Conservation (phyloP, 257 asterid genomes). For the Nicotiana obtusifolia region DNA sequence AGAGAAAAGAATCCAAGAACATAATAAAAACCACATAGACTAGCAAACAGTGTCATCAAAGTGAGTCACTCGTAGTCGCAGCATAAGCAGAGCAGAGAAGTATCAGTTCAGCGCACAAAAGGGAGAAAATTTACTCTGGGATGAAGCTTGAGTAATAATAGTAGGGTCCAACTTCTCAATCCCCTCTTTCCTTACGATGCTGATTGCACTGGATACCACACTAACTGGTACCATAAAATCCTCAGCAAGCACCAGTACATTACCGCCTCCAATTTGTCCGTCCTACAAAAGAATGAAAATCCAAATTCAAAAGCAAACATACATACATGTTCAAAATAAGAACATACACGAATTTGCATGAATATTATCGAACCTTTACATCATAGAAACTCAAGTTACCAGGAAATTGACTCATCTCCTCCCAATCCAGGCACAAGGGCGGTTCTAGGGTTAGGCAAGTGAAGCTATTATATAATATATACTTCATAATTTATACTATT, state of each 20-base stretch:
- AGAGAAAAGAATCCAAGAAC: background rate
- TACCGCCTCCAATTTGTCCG: constrained; percentile 36
- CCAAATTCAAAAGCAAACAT: background rate
- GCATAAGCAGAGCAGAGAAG: background rate
- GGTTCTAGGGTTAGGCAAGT: too few relatives aligned
- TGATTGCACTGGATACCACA: constrained; percentile 46
- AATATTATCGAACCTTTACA: background rate
- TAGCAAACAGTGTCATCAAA: background rate
- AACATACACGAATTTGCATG: background rate
- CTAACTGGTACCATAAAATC: constrained; percentile 34
- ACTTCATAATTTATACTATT: too few relatives aligned
- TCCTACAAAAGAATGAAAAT: constrained; percentile 23
- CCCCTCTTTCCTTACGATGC: constrained; percentile 47
- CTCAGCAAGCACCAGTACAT: constrained; percentile 60
- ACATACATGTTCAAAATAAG: background rate
- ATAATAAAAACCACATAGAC: background rate
- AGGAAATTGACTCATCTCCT: background rate
- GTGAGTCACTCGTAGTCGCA: background rate
- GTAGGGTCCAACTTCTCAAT: constrained; percentile 46
- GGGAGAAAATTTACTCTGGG: constrained; percentile 38
- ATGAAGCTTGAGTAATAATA: constrained; percentile 63
- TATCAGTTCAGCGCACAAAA: background rate
- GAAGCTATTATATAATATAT: too few relatives aligned
- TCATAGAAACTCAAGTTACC: background rate
- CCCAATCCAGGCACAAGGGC: background rate